phyloP scores from a whole-genome alignment of 768 basidiomycete species.

The Candolleomyces aberdarensis region DNA sequence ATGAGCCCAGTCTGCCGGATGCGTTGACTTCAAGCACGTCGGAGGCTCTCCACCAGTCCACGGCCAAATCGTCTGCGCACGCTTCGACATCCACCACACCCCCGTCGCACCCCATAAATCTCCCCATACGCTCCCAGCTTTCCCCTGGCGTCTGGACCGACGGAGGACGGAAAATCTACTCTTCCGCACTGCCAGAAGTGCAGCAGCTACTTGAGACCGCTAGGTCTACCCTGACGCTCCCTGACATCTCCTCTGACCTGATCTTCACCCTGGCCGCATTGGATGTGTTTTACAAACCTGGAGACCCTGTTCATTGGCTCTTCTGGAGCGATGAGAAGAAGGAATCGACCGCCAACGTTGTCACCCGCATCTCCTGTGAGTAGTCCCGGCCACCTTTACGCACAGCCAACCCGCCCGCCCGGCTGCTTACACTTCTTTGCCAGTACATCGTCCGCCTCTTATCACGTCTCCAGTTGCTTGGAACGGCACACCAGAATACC shows the following conservation, averaged over 20 bases:
- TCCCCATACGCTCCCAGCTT: constrained; percentile 26
- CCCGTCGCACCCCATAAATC: constrained; percentile 17
- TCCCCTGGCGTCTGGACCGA: constrained; percentile 38
- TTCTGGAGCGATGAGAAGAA: constrained; percentile 58
- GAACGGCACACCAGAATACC: constrained; percentile 40
- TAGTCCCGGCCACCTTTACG: constrained; percentile 12
- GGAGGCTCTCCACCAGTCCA: constrained; percentile 16
- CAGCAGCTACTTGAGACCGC: constrained; percentile 43
- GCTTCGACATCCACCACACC: constrained; percentile 16
- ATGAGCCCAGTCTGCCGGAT: not conserved
- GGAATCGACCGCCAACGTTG: constrained; percentile 44
- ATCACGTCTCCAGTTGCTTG: constrained; percentile 40
- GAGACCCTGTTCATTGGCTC: constrained; percentile 58
- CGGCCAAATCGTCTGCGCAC: constrained; percentile 13
- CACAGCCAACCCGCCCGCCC: not conserved
- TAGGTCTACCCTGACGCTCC: constrained; percentile 35
- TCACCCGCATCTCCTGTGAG: constrained; percentile 55
- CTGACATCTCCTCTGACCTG: constrained; percentile 37
- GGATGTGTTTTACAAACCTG: constrained; percentile 51
- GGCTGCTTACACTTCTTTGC: constrained; percentile 2
- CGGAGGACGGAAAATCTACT: constrained; percentile 37
- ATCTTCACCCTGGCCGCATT: constrained; percentile 60
- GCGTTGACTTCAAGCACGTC: not conserved
- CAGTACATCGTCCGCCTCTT: constrained; percentile 37
- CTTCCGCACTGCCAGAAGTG: constrained; percentile 47